These are phyloP conservation scores for Elsinoe necatrix DNA, from an alignment of 2,329 filamentous ascomycete species.

Conservation along the genomic window DNA sequence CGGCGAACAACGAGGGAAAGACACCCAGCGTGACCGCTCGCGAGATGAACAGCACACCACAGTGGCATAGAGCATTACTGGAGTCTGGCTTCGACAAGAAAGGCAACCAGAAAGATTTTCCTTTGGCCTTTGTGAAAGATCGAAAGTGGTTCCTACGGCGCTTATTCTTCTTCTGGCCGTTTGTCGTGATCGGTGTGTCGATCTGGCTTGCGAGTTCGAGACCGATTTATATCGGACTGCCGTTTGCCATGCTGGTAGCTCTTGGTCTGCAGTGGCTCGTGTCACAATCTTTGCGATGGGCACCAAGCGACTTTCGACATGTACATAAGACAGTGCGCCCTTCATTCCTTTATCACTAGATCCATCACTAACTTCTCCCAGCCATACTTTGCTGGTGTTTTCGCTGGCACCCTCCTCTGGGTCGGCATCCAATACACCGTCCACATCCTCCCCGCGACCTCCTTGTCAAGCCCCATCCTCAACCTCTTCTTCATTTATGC, in stretches of 20 bases:
- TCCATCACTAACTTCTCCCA: constrained; percentile 28
- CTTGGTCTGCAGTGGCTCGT: constrained; percentile 70
- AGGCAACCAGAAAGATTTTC: constrained; percentile 65
- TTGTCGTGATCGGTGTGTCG: constrained; percentile 62
- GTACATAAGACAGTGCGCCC: constrained; percentile 73
- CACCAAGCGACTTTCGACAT: constrained; percentile 77
- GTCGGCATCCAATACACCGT: constrained; percentile 68
- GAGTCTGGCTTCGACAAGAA: constrained; percentile 79
- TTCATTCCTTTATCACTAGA: constrained; percentile 17
- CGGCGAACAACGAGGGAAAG: constrained; percentile 81
- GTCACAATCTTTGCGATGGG: constrained; percentile 69
- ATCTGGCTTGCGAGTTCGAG: constrained; percentile 65
- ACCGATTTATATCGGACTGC: constrained; percentile 67
- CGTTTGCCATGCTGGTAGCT: constrained; percentile 55
- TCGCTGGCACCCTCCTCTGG: constrained; percentile 77
- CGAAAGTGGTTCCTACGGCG: constrained; percentile 68
- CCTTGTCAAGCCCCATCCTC: constrained; percentile 57
- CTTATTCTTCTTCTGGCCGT: constrained; percentile 86
- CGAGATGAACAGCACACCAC: constrained; percentile 77
- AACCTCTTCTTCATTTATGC: constrained; percentile 66
- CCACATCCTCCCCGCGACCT: constrained; percentile 59
- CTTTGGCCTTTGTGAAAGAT: constrained; percentile 67
- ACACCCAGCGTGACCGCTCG: constrained; percentile 75
- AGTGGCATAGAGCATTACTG: constrained; percentile 74
- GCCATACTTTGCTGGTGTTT: constrained; percentile 91